A percentile compares a stretch with the other conserved stretches of the same genome.
Evolutionary conservation across 208 protist genomes (phyloP).

Genomic region (Acanthamoeba quina): DNA sequence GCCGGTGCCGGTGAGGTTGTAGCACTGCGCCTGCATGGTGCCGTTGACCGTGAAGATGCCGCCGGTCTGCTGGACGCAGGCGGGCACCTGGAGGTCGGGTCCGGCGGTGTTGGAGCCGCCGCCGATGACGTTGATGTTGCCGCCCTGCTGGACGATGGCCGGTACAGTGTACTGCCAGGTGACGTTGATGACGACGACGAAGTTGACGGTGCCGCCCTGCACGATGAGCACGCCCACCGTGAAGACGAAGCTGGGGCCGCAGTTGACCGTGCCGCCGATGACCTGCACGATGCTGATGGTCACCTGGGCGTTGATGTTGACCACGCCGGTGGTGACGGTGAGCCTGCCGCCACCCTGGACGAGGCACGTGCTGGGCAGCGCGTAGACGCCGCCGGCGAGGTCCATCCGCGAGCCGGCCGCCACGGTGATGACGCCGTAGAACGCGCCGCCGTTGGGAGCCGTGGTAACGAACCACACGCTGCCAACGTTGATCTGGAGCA

Average conservation of each 20-base stretch:
- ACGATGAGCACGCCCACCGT: constrained; percentile 56
- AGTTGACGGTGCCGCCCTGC: constrained; percentile 47
- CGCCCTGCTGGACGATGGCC: constrained; percentile 55
- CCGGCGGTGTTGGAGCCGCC: background rate
- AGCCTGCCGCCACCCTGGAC: constrained; percentile 59
- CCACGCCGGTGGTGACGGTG: constrained; percentile 28
- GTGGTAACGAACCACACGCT: constrained; percentile 25
- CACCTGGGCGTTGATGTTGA: constrained; percentile 32
- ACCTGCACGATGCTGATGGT: constrained; percentile 62
- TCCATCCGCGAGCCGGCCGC: constrained; percentile 17
- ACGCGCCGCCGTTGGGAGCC: constrained; percentile 19
- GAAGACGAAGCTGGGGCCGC: constrained; percentile 43
- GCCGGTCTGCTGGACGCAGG: constrained; percentile 18
- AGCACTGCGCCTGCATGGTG: constrained; percentile 39
- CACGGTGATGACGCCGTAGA: constrained; percentile 19
- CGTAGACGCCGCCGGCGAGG: constrained; percentile 57
- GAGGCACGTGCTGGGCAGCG: background rate
- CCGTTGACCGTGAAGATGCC: constrained; percentile 36
- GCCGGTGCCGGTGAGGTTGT: constrained; percentile 50
- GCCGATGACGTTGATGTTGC: constrained; percentile 32
- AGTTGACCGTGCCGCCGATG: constrained; percentile 67
- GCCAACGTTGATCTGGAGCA: constrained; percentile 8
- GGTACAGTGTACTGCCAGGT: constrained; percentile 52
- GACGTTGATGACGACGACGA: constrained; percentile 36
- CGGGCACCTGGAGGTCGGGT: constrained; percentile 3